A percentile compares a stretch with the other conserved stretches of the same genome.
Conservation (phyloP, 306 rosid species). For the Cucumis melo region DNA sequence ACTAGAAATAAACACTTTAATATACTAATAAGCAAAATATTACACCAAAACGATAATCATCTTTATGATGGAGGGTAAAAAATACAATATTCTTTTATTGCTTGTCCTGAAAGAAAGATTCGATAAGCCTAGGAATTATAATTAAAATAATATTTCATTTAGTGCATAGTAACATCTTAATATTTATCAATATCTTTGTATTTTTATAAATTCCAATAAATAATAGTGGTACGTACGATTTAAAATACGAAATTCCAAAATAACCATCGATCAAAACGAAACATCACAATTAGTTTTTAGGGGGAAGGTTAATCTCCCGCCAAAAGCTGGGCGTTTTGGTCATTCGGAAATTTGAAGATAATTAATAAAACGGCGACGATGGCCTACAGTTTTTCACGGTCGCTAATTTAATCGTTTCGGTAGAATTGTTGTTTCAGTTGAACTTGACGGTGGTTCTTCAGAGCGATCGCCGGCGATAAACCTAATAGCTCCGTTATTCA, state of each 20-base stretch:
- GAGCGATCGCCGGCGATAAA: conserved; percentile 2
- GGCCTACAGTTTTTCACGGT: neutral
- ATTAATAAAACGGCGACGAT: neutral
- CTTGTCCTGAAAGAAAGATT: no score
- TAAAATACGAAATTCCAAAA: neutral
- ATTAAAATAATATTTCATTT: no score
- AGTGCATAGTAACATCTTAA: no score
- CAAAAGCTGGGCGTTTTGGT: neutral
- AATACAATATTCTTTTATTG: no score
- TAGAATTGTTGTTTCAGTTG: neutral
- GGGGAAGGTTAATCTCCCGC: neutral
- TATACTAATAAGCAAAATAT: no score
- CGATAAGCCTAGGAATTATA: no score
- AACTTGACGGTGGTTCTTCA: neutral
- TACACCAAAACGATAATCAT: no score
- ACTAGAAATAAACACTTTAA: no score
- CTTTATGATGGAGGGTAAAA: no score
- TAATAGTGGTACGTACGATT: no score
- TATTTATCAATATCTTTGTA: no score
- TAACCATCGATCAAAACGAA: neutral
- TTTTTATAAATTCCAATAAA: no score
- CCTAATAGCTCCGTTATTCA: neutral
- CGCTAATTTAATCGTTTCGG: neutral
- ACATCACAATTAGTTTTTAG: neutral
- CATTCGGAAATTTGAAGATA: neutral